A percentile compares a stretch with the other conserved stretches of the same genome.
Evolutionary conservation across 2,329 filamentous ascomycete species (phyloP).

Genomic region (Hypoxylon sp.): DNA sequence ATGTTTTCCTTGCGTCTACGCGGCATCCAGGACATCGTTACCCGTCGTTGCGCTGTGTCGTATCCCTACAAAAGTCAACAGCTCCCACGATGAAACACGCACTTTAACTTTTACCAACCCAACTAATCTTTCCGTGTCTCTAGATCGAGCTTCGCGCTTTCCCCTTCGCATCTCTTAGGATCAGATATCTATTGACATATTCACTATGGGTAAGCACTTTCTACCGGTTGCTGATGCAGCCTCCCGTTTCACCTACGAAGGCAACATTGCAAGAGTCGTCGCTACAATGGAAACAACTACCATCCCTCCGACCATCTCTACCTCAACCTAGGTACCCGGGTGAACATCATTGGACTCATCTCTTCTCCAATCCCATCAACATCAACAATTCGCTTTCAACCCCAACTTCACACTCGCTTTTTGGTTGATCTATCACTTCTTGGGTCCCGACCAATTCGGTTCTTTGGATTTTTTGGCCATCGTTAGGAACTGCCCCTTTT

Average conservation of each 20-base stretch:
- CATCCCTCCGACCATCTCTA: conserved; percentile 15
- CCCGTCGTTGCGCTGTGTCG: conserved; percentile 10
- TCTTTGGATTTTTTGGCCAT: conserved; percentile 53
- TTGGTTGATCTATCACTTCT: conserved; percentile 63
- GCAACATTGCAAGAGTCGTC: conserved; percentile 44
- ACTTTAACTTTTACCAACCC: conserved; percentile 6
- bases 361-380: conserved; percentile 32
- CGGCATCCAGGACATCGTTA: conserved; percentile 10
- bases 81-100: conserved; percentile 17
- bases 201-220: conserved; percentile 62
- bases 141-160: conserved; percentile 47
- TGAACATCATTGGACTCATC: conserved; percentile 26
- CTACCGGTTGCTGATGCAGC: conserved; percentile 43
- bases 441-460: conserved; percentile 54
- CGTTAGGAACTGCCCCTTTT: conserved; percentile 51
- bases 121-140: conserved; percentile 45
- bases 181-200: conserved; percentile 49
- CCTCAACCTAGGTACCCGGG: conserved; percentile 26
- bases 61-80: conserved; percentile 13
- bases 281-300: conserved; percentile 36
- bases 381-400: conserved; percentile 45
- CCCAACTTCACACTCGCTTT: conserved; percentile 47
- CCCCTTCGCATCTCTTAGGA: conserved; percentile 45
- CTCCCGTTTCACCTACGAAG: conserved; percentile 41
- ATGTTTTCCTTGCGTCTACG: conserved; percentile 10